Base-by-base conservation (phyloP, 805 yeast genomes). In the Saturnispora hagleri region DNA sequence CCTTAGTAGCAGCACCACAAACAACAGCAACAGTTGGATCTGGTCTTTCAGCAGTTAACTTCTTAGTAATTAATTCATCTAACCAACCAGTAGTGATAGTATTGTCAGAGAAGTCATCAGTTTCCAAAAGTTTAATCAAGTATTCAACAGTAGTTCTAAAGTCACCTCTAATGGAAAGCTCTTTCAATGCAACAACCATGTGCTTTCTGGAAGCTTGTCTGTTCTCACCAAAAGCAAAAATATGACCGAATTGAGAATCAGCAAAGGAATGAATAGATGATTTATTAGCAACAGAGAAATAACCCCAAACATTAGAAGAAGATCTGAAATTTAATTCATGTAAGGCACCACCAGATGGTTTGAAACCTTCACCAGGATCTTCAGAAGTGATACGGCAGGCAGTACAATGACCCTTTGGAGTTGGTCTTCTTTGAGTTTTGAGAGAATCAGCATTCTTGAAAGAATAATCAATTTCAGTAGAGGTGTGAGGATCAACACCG, bases 361-460 rank as follows among this genome's bases (percentile, higher is more conserved):
- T 93, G 80, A 93, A 93, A 47, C 99, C 99, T 73, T 91, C 97
- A 66, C 96, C 95, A 47, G 99, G 99, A 72, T 93, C 99, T 72
- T 93, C 99, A 13, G 97, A 88, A 35, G 99, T 93, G 69, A 93
- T 93, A 76, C 99, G 89, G 74, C 98, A 91, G 49, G 99, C 99
- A 46, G 98, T 93, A 71, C 96, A 87, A 71, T 93, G 99, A 55
- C 99, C 99, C 75, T 89, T 89, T 62, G 99, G 99, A 60, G 76
- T 79, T 36, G 99, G 99, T 61, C 81, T 81, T 69, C 97, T 82
- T 74, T 93, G 99, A 52, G 84, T 78, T 60, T 81, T 77, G 58
- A 81, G 73, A 27, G 95, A 76, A 52, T 77, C 81, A 60, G 84
- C 86, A 43, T 82, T 74, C 55, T 81, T 79, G 72, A 93, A 93